Base-by-base conservation (phyloP, 441 rosid species). In the Geranium incanum region DNA sequence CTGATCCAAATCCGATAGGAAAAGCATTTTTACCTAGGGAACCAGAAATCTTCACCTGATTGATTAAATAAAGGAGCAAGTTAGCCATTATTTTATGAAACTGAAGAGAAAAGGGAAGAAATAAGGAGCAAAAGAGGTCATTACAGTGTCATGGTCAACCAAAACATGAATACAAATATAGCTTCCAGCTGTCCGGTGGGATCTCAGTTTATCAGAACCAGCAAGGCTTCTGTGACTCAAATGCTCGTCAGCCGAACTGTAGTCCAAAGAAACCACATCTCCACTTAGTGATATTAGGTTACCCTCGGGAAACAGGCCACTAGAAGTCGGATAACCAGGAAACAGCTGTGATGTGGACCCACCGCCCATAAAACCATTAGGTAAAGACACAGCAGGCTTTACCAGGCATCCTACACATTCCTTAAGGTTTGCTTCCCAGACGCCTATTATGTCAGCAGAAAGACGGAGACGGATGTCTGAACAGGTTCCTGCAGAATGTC, bases 1-100 rank as follows among this genome's bases (percentile, higher is more conserved):
- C 89, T 66, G 88, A 82, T 55, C 92, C 90, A 74, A 94, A 87
- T 77, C 95, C 97, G 77, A 79, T 82, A 75, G 89, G 92, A 79
- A 78, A 85, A 52, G 81, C 78, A 69, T 79, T 79, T 79, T 84
- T 86, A 64, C 84, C 78, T 15, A 84, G 70, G 43, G 82, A 81
- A 80, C 96, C 91, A 72, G 78, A 81, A 55, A 91, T 82, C 71
- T 71, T 84, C 71, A 91, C 92, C 98, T 91, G 79, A 69, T 41
- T 57, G 74, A 74, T 55, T 45, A 68, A 73, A 76, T 13, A 28
- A 76, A 28, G 39, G 68, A 71, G 71, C 66, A 55, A 78, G 70
- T 68, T 73, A 36, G 72, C 73, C 62, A 60, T 38, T 59, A 64
- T 78, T 60, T 23, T 13, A 73, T 69, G 68, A 66, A 41, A 69